Conservation (phyloP, 2,329 filamentous ascomycete genomes). For the Waltergamsia citrina region DNA sequence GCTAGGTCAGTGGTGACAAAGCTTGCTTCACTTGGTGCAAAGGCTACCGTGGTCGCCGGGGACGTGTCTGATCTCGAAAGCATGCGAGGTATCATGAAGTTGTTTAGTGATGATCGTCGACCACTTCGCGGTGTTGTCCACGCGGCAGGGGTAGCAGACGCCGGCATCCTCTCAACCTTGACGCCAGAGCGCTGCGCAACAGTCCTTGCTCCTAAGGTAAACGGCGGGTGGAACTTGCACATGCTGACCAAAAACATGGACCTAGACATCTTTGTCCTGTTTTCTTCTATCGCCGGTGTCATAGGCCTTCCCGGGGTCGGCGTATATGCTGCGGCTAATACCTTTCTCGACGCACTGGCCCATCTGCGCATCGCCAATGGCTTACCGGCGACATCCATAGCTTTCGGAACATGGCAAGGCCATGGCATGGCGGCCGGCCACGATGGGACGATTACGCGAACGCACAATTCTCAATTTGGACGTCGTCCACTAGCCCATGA, state of each 20-base stretch:
- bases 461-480: too few species aligned
- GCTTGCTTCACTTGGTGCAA: slow-evolving; percentile 7
- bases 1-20: slow-evolving; percentile 5
- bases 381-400: slow-evolving; percentile 8
- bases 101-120: slow-evolving; percentile 2
- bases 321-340: slow-evolving; percentile 30
- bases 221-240: slow-evolving; percentile 22
- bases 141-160: slow-evolving; percentile 7
- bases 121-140: slow-evolving; percentile 9
- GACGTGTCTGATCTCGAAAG: slow-evolving; percentile 4
- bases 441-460: slow-evolving; percentile 1
- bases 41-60: slow-evolving; percentile 5
- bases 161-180: slow-evolving; percentile 16
- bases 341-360: slow-evolving; percentile 26
- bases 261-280: slow-evolving; percentile 24
- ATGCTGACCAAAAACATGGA: slow-evolving; percentile 7
- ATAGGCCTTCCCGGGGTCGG: slow-evolving; percentile 21
- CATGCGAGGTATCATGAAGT: slow-evolving; percentile 5
- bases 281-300: slow-evolving; percentile 22
- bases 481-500: too few species aligned
- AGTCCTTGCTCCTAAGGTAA: slow-evolving; percentile 16
- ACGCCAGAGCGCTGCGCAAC: slow-evolving; percentile 16
- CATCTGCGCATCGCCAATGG: slow-evolving; percentile 17
- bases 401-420: slow-evolving; percentile 5
- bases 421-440: slow-evolving; percentile 7